Evolutionary conservation across 2,329 filamentous ascomycete species (phyloP).

Genomic region (Xylaria sp.): DNA sequence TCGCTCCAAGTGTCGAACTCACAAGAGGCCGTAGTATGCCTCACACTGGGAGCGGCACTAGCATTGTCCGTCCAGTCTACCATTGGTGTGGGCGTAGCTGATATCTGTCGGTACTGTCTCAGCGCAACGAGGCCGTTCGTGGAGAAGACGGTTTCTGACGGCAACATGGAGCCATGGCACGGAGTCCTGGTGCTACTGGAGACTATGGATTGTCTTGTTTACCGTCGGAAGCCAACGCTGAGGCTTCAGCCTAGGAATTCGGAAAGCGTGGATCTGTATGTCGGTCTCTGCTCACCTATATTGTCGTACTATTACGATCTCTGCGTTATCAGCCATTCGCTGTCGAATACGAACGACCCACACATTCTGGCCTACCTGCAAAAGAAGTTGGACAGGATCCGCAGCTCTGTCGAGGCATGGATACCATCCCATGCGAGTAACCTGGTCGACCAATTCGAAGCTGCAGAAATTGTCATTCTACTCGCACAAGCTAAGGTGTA

Average conservation of each 20-base stretch:
- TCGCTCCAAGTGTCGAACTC: constrained; percentile 39
- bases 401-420: constrained; percentile 42
- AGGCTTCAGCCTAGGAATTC: constrained; percentile 31
- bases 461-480: constrained; percentile 44
- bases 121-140: constrained; percentile 40
- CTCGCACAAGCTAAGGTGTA: constrained; percentile 47
- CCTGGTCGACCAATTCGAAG: constrained; percentile 39
- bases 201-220: constrained; percentile 45
- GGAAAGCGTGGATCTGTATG: constrained; percentile 39
- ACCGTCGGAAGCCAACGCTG: constrained; percentile 43
- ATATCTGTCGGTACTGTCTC: constrained; percentile 45
- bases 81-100: constrained; percentile 44
- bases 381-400: constrained; percentile 38
- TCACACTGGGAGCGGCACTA: constrained; percentile 40
- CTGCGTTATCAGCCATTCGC: constrained; percentile 44
- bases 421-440: constrained; percentile 40
- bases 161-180: constrained; percentile 36
- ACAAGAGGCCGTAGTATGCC: constrained; percentile 42
- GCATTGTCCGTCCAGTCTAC: constrained; percentile 44
- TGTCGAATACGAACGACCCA: constrained; percentile 32
- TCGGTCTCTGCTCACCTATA: constrained; percentile 46
- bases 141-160: constrained; percentile 29
- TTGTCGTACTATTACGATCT: constrained; percentile 47
- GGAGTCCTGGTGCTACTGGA: constrained; percentile 44
- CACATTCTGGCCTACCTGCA: neutral